Base-by-base conservation (phyloP, 2,329 filamentous ascomycete genomes). In the Zymoseptoria brevis region DNA sequence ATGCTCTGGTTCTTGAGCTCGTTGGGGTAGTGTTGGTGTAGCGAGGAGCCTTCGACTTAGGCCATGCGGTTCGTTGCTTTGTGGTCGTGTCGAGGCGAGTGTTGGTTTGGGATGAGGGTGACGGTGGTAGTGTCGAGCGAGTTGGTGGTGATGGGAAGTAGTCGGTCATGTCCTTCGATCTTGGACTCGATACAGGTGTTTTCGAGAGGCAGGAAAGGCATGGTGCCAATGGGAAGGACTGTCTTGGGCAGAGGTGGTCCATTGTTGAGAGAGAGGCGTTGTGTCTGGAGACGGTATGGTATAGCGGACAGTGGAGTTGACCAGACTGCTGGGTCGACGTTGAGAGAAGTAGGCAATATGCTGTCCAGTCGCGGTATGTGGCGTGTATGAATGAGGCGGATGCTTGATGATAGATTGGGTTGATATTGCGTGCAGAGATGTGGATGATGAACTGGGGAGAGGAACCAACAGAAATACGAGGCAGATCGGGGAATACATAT, bases 191-290 rank as follows among this genome's bases (percentile, higher is more conserved):
- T n/a, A 45, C 35, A n/a, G 35, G 35, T n/a, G 35, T 45, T 50
- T 63, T 59, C 5, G 68, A 68, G 45, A 71, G 68, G 58, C 69
- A 71, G 59, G 66, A 64, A 48, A 71, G 61, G 64, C 69, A 71
- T 50, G 69, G 67, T 57, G 67, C 66, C 22, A 64, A 57, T 16
- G 69, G 68, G 50, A 67, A 69, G 6, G 64, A 65, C 16, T 65
- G 60, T 26, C 68, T 61, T 45, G 69, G 69, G 62, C 69, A 71
- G 22, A 71, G 66, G 53, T 71, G 69, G 55, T 71, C 68, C 69
- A 71, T 70, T 58, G 19, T 51, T 22, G 19, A 2, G 8, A 51
- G 19, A 19, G 50, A 24, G 50, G 50, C 22, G 50, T 51, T 22
- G 22, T 21, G 2, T 45, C 3, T 45, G 35, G 35, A 13, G 16